Evolutionary conservation across 2,329 filamentous ascomycete genomes (phyloP), one percentile per base, ranked within the genome.

Genomic region (Elsinoe batatas): DNA sequence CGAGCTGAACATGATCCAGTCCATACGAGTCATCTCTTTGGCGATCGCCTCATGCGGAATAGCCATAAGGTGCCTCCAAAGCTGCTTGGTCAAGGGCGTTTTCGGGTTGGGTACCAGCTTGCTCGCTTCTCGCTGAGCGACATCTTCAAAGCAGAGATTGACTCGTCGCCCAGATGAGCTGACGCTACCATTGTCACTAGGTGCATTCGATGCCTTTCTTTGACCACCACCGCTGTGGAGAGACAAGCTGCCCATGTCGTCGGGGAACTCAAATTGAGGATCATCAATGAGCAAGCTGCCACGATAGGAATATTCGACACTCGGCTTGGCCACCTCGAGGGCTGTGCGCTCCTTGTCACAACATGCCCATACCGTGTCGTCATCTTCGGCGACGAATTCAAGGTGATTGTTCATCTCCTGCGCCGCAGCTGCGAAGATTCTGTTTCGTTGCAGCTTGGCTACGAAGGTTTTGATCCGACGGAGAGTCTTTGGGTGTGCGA

Each of bases 1-100:
- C 1, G 90, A 91, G 53, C 88, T 94, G 69, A 96, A 97, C 86
- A 97, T 93, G 69, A 94, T 84, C 91, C 91, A 97, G 71, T 98
- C 93, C 56, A 98, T 95, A 58, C 91, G 80, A 3, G 93, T 97
- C 64, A 98, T 79, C 69, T 98, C 93, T 58, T 86, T 84, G 13
- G 91, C 91, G 61, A 97, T 85, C 49, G 89, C 82, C 59, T 95
- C 88, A 54, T 94, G 86, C 1, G 87, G 79, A 20, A 85, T 85
- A 35, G 88, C 87, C 84, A 97, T 95, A 61, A 97, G 87, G 53
- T 86, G 82, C 61, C 91, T 88, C 77, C 93, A 98, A 58, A 93
- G 87, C 40, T 85, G 76, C 69, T 97, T 97, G 62, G 84, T 87
- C 59, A 95, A 79, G 1, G 83, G 79, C 54, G 86, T 74, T 36